Conservation (phyloP, 176 grass and related monocot species). For the Panicum miliaceum region DNA sequence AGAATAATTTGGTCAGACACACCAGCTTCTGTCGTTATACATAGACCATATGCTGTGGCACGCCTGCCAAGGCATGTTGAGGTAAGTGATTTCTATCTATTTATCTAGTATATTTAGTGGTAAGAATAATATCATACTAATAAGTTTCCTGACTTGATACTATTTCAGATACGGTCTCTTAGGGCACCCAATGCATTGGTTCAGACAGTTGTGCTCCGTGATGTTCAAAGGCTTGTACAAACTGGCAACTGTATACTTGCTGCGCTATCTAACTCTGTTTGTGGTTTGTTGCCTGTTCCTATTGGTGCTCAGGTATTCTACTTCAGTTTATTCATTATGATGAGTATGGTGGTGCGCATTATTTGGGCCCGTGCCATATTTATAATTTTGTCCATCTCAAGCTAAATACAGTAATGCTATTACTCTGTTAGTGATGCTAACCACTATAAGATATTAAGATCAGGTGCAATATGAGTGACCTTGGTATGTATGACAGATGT, state of each 20-base stretch:
- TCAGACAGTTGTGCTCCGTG: constrained; percentile 85
- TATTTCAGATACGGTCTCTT: constrained; percentile 89
- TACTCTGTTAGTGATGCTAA: not conserved
- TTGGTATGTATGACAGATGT: not conserved
- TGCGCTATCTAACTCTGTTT: constrained; percentile 68
- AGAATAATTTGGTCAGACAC: constrained; percentile 96
- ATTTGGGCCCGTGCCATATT: not conserved
- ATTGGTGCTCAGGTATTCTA: constrained; percentile 88
- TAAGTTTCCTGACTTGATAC: constrained; percentile 14
- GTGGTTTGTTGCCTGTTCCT: constrained; percentile 89
- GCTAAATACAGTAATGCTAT: constrained; percentile 7
- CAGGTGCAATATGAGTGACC: not conserved
- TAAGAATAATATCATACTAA: not conserved
- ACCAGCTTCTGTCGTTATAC: constrained; percentile 76
- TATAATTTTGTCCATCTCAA: constrained; percentile 9
- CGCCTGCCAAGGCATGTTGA: constrained; percentile 82
- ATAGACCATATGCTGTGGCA: constrained; percentile 83
- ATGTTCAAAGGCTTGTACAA: constrained; percentile 89
- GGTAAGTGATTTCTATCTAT: constrained; percentile 47
- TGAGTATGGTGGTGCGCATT: constrained; percentile 3
- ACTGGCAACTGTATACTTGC: constrained; percentile 88
- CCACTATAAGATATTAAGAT: not conserved
- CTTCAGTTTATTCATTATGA: constrained; percentile 42
- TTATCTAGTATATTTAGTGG: constrained; percentile 26
- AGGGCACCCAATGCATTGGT: constrained; percentile 86